phyloP scores from a whole-genome alignment of 257 asterid species.

The Jacaranda mimosifolia region DNA sequence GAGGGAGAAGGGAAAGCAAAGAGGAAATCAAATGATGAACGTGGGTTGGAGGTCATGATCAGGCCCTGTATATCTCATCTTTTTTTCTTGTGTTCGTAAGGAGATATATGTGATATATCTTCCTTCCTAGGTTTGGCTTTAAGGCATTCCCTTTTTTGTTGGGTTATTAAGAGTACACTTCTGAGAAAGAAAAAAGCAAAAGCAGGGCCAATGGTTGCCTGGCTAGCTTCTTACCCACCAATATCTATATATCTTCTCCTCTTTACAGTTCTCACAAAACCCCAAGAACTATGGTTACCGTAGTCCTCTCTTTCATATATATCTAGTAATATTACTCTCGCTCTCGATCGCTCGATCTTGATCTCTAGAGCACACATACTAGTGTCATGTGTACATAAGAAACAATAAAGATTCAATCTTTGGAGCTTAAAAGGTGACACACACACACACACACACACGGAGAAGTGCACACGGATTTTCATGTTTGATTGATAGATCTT shows the following conservation, averaged over 20 bases:
- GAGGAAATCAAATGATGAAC: slow-evolving; percentile 42
- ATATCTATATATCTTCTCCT: slow-evolving; percentile 4
- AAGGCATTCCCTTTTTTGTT: slow-evolving; percentile 46
- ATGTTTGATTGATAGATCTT: slow-evolving; percentile 38
- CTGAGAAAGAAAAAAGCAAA: slow-evolving; percentile 33
- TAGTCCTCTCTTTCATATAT: not conserved
- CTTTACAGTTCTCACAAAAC: not conserved
- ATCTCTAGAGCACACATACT: not conserved
- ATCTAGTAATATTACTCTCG: slow-evolving; percentile 21
- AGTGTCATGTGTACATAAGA: slow-evolving; percentile 21
- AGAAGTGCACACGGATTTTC: slow-evolving; percentile 28
- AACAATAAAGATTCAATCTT: slow-evolving; percentile 48
- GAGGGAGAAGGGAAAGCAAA: not conserved
- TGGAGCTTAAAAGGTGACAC: slow-evolving; percentile 38
- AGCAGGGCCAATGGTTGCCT: too few species aligned
- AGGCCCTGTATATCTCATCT: too few species aligned
- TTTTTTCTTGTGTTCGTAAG: slow-evolving; percentile 16
- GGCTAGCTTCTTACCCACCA: slow-evolving; percentile 23
- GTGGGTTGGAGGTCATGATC: too few species aligned
- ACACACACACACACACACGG: slow-evolving; percentile 27
- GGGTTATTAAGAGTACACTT: slow-evolving; percentile 53
- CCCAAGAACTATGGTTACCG: not conserved
- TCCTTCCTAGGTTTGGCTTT: slow-evolving; percentile 58
- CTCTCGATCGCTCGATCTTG: not conserved
- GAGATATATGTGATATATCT: slow-evolving; percentile 3